phyloP scores from a whole-genome alignment of 1,284 basidiomycete genomes.

The Megacollybia platyphylla region DNA sequence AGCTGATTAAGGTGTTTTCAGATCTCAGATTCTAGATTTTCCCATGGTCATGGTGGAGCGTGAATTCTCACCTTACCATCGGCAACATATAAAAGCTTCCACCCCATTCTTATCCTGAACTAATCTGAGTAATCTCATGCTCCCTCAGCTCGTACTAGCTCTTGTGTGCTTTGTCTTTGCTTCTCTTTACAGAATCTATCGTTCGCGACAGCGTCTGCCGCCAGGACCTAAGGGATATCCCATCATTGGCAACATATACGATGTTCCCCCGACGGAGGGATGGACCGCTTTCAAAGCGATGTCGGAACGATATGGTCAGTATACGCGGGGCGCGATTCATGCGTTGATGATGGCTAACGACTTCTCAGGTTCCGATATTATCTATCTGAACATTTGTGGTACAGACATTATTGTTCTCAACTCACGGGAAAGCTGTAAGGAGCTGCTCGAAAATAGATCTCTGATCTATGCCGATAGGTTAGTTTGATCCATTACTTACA shows the following conservation, averaged over 20 bases:
- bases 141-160: too few relatives aligned
- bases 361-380: conserved; percentile 1
- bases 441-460: conserved; percentile 8
- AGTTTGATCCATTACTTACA: neutral
- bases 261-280: neutral
- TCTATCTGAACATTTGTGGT: neutral
- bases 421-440: conserved; percentile 5
- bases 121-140: too few relatives aligned
- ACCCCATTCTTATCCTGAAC: too few relatives aligned
- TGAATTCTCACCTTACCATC: too few relatives aligned
- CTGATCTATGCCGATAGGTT: conserved; percentile 9
- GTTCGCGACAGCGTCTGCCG: neutral
- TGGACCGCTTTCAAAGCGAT: neutral
- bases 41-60: too few relatives aligned
- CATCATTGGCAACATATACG: neutral
- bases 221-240: neutral
- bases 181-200: neutral
- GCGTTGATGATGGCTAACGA: neutral
- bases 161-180: neutral
- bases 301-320: neutral
- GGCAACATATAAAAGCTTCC: too few relatives aligned
- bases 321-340: too few relatives aligned
- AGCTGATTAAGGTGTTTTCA: too few relatives aligned
- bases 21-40: too few relatives aligned
- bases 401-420: conserved; percentile 8